Evolutionary conservation across 2,329 filamentous ascomycete genomes (phyloP).

Genomic region (Penicillium capsulatum): DNA sequence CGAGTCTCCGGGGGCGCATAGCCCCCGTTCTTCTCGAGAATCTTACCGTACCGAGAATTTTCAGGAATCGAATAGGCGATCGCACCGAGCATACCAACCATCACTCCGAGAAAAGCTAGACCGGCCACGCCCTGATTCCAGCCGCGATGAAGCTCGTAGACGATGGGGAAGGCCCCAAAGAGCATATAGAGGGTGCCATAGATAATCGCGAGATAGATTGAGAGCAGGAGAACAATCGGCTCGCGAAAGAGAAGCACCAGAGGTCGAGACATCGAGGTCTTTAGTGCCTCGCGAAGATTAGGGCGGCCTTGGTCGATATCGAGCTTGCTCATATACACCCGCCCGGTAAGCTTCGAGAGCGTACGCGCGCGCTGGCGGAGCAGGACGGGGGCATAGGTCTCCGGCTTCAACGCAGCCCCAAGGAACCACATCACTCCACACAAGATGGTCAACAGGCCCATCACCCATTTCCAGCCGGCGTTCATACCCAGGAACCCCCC

Average conservation of each 20-base stretch:
- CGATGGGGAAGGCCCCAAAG: slow-evolving; percentile 30
- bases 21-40: slow-evolving; percentile 16
- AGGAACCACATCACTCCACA: slow-evolving; percentile 29
- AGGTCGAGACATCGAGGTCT: slow-evolving; percentile 25
- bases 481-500: slow-evolving; percentile 30
- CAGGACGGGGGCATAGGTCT: slow-evolving; percentile 31
- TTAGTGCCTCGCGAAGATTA: slow-evolving; percentile 20
- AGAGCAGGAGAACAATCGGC: slow-evolving; percentile 31
- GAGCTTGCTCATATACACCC: slow-evolving; percentile 23
- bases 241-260: slow-evolving; percentile 30
- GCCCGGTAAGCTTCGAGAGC: slow-evolving; percentile 23
- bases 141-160: slow-evolving; percentile 26
- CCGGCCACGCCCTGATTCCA: slow-evolving; percentile 29
- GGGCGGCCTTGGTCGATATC: slow-evolving; percentile 25
- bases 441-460: slow-evolving; percentile 29
- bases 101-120: slow-evolving; percentile 30
- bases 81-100: slow-evolving; percentile 29
- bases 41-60: slow-evolving; percentile 25
- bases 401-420: slow-evolving; percentile 21
- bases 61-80: slow-evolving; percentile 23
- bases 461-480: slow-evolving; percentile 30
- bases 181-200: slow-evolving; percentile 32
- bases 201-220: slow-evolving; percentile 29
- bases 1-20: slow-evolving; percentile 27
- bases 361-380: slow-evolving; percentile 26